Evolutionary conservation across 2,329 filamentous ascomycete species (phyloP).

Genomic region (Leptographium lundbergii): DNA sequence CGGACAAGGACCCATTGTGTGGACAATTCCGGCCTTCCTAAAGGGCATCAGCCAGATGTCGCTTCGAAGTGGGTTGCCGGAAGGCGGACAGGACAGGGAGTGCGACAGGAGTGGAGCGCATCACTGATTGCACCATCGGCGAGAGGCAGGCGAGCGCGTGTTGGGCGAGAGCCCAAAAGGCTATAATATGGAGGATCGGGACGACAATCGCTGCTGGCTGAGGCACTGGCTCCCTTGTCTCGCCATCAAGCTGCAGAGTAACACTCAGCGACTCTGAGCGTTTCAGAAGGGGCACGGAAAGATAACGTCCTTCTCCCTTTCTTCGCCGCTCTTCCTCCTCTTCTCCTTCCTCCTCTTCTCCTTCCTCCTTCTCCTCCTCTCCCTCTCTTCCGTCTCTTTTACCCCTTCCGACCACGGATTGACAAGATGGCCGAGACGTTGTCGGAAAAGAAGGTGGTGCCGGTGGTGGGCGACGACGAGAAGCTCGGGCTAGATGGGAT

Average conservation of each 20-base stretch:
- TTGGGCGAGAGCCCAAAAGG: background rate
- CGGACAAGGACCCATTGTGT: no score
- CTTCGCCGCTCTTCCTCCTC: background rate
- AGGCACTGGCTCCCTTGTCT: no score
- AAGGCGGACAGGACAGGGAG: no score
- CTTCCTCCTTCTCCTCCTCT: background rate
- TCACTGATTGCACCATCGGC: background rate
- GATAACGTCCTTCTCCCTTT: background rate
- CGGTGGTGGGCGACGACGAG: background rate
- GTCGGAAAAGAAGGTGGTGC: background rate
- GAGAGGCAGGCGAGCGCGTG: background rate
- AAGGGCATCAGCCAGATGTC: no score
- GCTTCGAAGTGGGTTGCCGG: no score
- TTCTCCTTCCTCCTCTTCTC: background rate
- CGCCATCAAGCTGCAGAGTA: no score
- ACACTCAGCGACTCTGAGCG: no score
- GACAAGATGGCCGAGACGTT: no score
- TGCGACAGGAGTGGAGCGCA: background rate
- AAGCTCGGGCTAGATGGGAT: background rate
- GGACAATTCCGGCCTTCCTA: no score
- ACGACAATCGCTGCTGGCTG: no score
- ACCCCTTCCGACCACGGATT: background rate
- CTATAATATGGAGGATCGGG: background rate
- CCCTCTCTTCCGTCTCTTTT: background rate
- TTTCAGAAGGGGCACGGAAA: no score